Evolutionary conservation across 139 green algal genomes (phyloP), one percentile per base, ranked within the genome.

Genomic region (Coelastrella sp.): DNA sequence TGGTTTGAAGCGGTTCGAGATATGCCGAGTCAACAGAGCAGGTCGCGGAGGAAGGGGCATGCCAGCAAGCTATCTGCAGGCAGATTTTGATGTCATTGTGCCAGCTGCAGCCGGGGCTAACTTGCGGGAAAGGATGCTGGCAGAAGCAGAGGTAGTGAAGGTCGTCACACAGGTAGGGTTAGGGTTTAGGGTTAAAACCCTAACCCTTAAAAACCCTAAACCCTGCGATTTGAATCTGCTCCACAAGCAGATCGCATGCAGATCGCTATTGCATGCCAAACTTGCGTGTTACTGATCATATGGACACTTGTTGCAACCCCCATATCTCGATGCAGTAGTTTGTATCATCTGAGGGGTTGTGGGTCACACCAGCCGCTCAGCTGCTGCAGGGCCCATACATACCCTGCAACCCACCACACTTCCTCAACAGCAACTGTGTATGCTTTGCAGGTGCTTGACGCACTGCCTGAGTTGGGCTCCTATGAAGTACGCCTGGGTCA

Each of bases 41-140:
- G 83, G 86, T 59, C 40, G 83, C 9, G 50, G 66, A 27, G 72
- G 82, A 11, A 45, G 92, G 37, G 85, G 84, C 34, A 75, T 92
- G 32, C 89, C 94, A 9, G 68, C 83, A 19, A 85, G 87, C n/a
- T 88, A 91, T 81, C 88, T 96, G 73, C 88, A 93, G 79, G 93
- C 92, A 1, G 94, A 97, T 85, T 88, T 97, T 79, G 94, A 97
- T 79, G 48, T 96, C 11, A 87, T 84, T 11, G 81, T 82, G 2
- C 64, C 51, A 4, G 37, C 34, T 57, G 38, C 43, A 7, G 51
- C 76, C 48, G 89, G 53, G 9, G 41, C 25, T 25, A 43, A 17
- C 60, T 30, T 84, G 43, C 13, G 59, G 41, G 86, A 82, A 71
- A 35, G 43, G 5, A 35, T 72, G 82, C 41, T 82, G 71, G 50